Evolutionary conservation across 1,284 basidiomycete species (phyloP).

Genomic region (Stygiomarasmius scandens): DNA sequence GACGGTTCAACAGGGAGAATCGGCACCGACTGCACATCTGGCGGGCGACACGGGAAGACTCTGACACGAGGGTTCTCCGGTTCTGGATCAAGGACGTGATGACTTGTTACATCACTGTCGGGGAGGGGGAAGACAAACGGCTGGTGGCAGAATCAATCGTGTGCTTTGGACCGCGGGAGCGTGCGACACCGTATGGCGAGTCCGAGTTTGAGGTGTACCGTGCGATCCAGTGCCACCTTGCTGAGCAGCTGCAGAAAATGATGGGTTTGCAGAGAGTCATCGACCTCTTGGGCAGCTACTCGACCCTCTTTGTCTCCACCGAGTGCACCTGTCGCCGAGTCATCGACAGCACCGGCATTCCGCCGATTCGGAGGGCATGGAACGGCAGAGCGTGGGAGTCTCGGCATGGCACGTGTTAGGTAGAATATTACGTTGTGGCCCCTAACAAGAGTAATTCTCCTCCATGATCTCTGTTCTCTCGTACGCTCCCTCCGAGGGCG

Average conservation of each 20-base stretch:
- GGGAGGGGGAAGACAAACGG: slow-evolving; percentile 30
- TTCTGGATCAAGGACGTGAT: slow-evolving; percentile 64
- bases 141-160: slow-evolving; percentile 61
- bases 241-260: no score
- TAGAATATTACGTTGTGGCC: slow-evolving; percentile 42
- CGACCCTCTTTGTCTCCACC: background rate
- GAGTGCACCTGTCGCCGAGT: background rate
- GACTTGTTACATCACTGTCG: slow-evolving; percentile 57
- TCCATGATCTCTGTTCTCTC: slow-evolving; percentile 59
- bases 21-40: slow-evolving; percentile 51
- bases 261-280: no score
- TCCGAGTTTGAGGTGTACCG: slow-evolving; percentile 67
- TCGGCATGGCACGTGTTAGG: slow-evolving; percentile 29
- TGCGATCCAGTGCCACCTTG: no score
- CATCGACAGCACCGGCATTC: background rate
- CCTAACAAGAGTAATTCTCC: background rate
- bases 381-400: background rate
- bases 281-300: background rate
- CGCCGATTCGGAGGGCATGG: background rate
- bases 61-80: slow-evolving; percentile 45
- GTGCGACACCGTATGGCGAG: slow-evolving; percentile 65
- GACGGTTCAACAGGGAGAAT: slow-evolving; percentile 50
- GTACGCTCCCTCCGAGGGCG: slow-evolving; percentile 64
- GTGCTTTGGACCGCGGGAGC: slow-evolving; percentile 69
- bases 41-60: slow-evolving; percentile 36